phyloP scores from a whole-genome alignment of 2,329 filamentous ascomycete species.

The Trichoderma citrinoviride region DNA sequence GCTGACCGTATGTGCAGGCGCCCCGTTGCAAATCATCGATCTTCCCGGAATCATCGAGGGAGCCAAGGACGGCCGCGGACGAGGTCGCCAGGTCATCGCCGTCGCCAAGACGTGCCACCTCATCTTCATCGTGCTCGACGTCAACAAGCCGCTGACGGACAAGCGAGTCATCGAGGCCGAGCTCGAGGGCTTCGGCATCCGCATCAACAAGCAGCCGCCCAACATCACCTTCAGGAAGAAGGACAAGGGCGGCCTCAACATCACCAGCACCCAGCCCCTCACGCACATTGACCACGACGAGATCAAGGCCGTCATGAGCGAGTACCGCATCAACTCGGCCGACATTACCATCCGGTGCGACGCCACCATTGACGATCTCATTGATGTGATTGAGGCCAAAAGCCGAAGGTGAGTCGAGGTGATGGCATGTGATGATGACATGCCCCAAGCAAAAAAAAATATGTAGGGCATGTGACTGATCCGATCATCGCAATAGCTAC shows the following conservation, averaged over 20 bases:
- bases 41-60: slow-evolving; percentile 98
- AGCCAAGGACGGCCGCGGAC: slow-evolving; percentile 95
- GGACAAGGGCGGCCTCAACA: slow-evolving; percentile 94
- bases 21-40: slow-evolving; percentile 97
- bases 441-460: too few relatives aligned
- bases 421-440: too few relatives aligned
- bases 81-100: slow-evolving; percentile 96
- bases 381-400: slow-evolving; percentile 92
- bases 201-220: slow-evolving; percentile 94
- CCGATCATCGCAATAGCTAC: slow-evolving; percentile 57
- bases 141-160: slow-evolving; percentile 97
- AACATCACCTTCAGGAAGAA: slow-evolving; percentile 99
- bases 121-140: slow-evolving; percentile 97
- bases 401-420: slow-evolving; percentile 54
- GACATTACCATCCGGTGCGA: slow-evolving; percentile 98
- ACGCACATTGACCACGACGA: slow-evolving; percentile 93
- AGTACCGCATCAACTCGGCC: slow-evolving; percentile 94
- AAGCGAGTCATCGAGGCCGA: slow-evolving; percentile 94
- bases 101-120: slow-evolving; percentile 98
- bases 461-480: neutral
- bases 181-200: slow-evolving; percentile 94
- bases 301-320: slow-evolving; percentile 95
- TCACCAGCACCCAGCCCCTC: slow-evolving; percentile 90
- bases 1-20: slow-evolving; percentile 47
- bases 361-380: slow-evolving; percentile 94